Base-by-base conservation (phyloP, 352 stramenopile species). In the Pythium sukuiense region DNA sequence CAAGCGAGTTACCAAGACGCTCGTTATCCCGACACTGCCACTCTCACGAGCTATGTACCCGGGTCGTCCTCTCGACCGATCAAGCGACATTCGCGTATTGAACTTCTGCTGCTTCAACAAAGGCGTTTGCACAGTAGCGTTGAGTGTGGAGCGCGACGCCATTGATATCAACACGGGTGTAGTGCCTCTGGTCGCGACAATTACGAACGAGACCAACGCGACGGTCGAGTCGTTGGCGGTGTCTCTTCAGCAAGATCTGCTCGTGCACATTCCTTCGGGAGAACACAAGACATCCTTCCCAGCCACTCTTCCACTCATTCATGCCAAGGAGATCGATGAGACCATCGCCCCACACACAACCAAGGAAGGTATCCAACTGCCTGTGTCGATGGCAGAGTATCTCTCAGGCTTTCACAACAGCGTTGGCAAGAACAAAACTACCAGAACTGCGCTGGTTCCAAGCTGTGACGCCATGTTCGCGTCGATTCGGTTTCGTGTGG, bases 111-210 rank as follows among this genome's bases (percentile, higher is more conserved):
- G 35, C 35, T 43, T 43, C 50, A 20, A 57, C 11, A 30, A 24
- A 16, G 50, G 18, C 50, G 8, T 41, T 20, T 37, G 35, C 50
- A 57, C 12, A 26, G 6, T 39, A 6, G 39, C 50, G 2, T 12
- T 33, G 2, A 37, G 50, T 20, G 9, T 16, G 29, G 18, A 24
- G 6, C 6, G n/a, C 6, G 24, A 24, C 14, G 6, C 24, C 29
- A n/a, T 39, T n/a, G n/a, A 30, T 8, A 57, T 57, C 50, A 57
- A 57, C 50, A 12, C 6, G 13, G n/a, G n/a, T 18, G 26, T 53
- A 3, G 16, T 30, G 12, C n/a, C 26, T 16, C n/a, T 53, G n/a
- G 26, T 53, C 16, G 46, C 14, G n/a, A 53, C 11, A 4, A 57
- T 43, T 12, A 12, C 35, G 7, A 43, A 43, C 35, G 35, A 43